Evolutionary conservation across 2,329 filamentous ascomycete species (phyloP).

Genomic region (Diaporthe citrichinensis): DNA sequence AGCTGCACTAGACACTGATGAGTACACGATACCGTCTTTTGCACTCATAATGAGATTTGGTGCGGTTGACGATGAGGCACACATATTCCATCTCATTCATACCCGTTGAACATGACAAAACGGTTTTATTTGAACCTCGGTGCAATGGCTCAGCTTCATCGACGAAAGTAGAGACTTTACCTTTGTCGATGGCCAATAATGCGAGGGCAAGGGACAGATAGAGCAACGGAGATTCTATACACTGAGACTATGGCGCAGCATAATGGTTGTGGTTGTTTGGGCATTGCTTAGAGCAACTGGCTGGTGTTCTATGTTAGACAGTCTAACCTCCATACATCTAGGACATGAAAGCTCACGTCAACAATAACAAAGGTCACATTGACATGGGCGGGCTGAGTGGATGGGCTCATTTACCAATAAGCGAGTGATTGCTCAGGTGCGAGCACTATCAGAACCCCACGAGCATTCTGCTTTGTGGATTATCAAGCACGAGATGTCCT

Average conservation of each 20-base stretch:
- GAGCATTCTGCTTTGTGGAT: neutral
- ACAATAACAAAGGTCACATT: neutral
- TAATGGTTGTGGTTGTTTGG: slow-evolving; percentile 3
- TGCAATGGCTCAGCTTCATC: neutral
- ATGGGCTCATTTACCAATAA: neutral
- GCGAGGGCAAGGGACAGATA: neutral
- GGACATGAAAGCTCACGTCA: neutral
- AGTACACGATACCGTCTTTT: neutral
- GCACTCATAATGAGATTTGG: neutral
- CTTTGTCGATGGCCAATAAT: neutral
- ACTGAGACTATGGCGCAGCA: neutral
- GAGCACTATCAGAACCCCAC: neutral
- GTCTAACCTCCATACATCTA: slow-evolving; percentile 13
- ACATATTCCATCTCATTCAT: slow-evolving; percentile 5
- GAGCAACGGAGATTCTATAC: neutral
- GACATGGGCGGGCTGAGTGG: no score
- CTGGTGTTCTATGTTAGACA: neutral
- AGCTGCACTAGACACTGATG: neutral
- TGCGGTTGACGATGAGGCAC: neutral
- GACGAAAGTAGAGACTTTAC: neutral
- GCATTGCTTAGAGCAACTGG: slow-evolving; percentile 28
- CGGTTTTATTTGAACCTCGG: neutral
- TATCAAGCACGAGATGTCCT: neutral
- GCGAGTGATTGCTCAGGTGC: neutral
- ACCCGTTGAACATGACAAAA: neutral